Base-by-base conservation (phyloP, 2,329 filamentous ascomycete species). In the Ophiocordyceps camponoti-floridani region DNA sequence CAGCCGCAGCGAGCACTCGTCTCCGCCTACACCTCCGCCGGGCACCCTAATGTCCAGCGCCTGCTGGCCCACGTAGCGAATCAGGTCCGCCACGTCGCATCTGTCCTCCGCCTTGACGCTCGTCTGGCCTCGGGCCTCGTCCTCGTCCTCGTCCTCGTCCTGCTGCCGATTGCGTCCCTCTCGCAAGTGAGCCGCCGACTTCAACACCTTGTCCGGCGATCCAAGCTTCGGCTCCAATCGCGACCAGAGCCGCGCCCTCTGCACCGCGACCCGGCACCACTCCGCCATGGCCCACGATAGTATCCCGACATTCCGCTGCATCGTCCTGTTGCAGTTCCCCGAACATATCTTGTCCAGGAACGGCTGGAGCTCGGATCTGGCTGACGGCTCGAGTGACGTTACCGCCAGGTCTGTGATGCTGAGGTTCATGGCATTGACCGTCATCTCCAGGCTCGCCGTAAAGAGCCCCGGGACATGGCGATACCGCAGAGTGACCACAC, bases 271-370 rank as follows among this genome's bases (percentile, higher is more conserved):
- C 3, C 77, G 73, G 48, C 77, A 69, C 75, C 81, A 84, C 43
- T 81, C 76, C 12, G 70, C 70, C 67, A 84, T 76, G 0, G 77
- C 79, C 77, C 79, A 84, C 4, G 70, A 69, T 0, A 80, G 53
- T 6, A 78, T 67, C 18, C 69, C 69, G 0, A 83, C 58, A 48
- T 84, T 81, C 33, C 66, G 65, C 8, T 65, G 62, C 48, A 74
- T 60, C 0, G 65, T 65, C n/a, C 66, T 66, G 60, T 62, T 56
- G 56, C 53, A 60, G 47, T 51, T 53, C 48, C 51, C 61, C 47
- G 50, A 54, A 57, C 49, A 60, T 13, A 75, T 53, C 43, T 58
- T 62, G 1, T 68, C 58, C 4, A 77, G 49, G 43, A 77, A 79
- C 0, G 68, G 59, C 0, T 67, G 66, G 0, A 85, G 64, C 53